Conservation (phyloP, 129 eudicot species). For the Lactuca sativa region DNA sequence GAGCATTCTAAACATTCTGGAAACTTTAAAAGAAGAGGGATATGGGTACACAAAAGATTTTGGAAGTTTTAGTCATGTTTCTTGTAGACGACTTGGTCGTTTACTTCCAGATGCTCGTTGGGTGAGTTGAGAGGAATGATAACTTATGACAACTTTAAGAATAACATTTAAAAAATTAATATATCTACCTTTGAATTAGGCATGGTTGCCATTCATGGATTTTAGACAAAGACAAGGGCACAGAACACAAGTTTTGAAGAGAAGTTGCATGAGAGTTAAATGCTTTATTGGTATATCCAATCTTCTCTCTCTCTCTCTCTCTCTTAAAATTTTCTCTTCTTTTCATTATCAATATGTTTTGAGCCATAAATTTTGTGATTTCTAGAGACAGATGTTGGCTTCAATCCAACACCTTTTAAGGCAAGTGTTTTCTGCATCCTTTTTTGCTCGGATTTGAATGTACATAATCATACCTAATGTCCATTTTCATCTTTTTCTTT, state of each 20-base stretch:
- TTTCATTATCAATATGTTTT: slow-evolving; percentile 2
- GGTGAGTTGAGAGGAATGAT: slow-evolving; percentile 43
- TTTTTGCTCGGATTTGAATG: neutral
- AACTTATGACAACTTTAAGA: neutral
- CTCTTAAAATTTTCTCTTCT: neutral
- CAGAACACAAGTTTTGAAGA: slow-evolving; percentile 50
- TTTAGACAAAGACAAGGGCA: slow-evolving; percentile 55
- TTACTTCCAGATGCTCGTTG: slow-evolving; percentile 92
- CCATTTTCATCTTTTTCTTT: slow-evolving; percentile 11
- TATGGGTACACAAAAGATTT: slow-evolving; percentile 47
- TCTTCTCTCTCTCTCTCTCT: neutral
- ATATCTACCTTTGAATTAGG: slow-evolving; percentile 30
- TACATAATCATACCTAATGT: neutral
- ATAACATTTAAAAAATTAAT: neutral
- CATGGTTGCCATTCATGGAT: slow-evolving; percentile 86
- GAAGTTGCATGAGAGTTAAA: slow-evolving; percentile 72
- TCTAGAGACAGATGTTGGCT: slow-evolving; percentile 90
- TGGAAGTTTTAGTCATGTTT: slow-evolving; percentile 64
- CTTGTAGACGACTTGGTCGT: slow-evolving; percentile 83
- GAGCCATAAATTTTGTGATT: slow-evolving; percentile 29
- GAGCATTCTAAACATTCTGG: slow-evolving; percentile 52
- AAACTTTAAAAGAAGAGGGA: slow-evolving; percentile 47
- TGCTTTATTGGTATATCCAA: slow-evolving; percentile 72
- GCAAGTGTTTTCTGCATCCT: slow-evolving; percentile 29
- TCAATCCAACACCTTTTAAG: slow-evolving; percentile 82